Percentiles rank a stretch among this genome's conserved stretches.
Evolutionary conservation across 2,329 filamentous ascomycete genomes (phyloP).

Genomic region (Waltergamsia citrina): DNA sequence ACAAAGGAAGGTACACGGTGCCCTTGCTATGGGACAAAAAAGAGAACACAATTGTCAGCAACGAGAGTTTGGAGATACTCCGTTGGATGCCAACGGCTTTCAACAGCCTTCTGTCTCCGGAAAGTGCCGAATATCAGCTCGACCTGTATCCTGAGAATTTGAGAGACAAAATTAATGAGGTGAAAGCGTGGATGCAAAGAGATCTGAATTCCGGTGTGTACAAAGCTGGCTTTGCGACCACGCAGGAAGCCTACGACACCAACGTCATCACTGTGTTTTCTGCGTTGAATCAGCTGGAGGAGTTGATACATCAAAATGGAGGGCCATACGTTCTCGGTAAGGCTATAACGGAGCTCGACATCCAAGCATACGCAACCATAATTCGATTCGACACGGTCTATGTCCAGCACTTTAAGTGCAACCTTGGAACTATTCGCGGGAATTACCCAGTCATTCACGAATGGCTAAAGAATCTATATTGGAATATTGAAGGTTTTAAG

Average conservation of each 20-base stretch:
- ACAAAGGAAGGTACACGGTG: conserved; percentile 63
- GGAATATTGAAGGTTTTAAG: conserved; percentile 46
- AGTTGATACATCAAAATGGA: conserved; percentile 37
- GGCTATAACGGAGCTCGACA: conserved; percentile 58
- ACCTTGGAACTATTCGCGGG: conserved; percentile 51
- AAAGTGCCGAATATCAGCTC: conserved; percentile 35
- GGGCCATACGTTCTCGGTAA: conserved; percentile 54
- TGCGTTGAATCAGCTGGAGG: conserved; percentile 55
- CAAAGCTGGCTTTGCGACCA: conserved; percentile 54
- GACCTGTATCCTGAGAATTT: conserved; percentile 49
- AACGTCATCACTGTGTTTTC: conserved; percentile 51
- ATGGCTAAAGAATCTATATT: conserved; percentile 63
- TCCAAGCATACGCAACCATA: conserved; percentile 58
- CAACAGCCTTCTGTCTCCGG: conserved; percentile 54
- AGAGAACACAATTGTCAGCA: conserved; percentile 64
- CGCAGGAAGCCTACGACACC: conserved; percentile 56
- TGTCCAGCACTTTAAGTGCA: conserved; percentile 55
- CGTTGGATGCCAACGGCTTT: conserved; percentile 81
- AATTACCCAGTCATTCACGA: conserved; percentile 58
- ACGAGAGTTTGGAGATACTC: conserved; percentile 82
- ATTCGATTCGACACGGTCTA: conserved; percentile 62
- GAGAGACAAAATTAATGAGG: conserved; percentile 47
- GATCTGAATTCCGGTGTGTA: conserved; percentile 40
- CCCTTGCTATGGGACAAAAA: conserved; percentile 65
- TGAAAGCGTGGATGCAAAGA: conserved; percentile 60